Conservation (phyloP, 202 grass and related monocot genomes). For the Zizania palustris region DNA sequence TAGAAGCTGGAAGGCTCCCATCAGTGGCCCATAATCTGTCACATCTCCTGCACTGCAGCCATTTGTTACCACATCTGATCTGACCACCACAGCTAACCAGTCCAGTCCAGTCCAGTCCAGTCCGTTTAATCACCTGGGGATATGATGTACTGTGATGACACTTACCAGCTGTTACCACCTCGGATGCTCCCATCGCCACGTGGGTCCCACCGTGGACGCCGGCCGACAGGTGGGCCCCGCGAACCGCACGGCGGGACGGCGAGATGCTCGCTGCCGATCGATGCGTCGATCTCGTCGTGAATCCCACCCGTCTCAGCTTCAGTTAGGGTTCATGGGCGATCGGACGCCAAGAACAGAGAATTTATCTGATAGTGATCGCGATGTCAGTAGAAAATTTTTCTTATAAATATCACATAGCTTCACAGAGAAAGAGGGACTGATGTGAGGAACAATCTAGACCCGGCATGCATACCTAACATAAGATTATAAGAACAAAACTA, state of each 20-base stretch:
- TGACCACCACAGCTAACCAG: background rate
- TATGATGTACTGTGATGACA: background rate
- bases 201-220: background rate
- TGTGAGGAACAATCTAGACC: too few relatives aligned
- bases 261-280: background rate
- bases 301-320: background rate
- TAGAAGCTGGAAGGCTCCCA: background rate
- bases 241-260: background rate
- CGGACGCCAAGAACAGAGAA: background rate
- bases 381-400: too few relatives aligned
- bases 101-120: too few relatives aligned
- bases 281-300: background rate
- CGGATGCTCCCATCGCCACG: constrained; percentile 13
- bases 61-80: background rate
- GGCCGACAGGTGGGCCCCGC: constrained; percentile 4
- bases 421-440: too few relatives aligned
- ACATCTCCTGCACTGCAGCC: background rate
- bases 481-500: too few relatives aligned
- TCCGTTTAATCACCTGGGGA: background rate
- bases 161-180: background rate
- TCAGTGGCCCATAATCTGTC: background rate
- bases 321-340: background rate
- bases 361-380: too few relatives aligned
- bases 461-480: too few relatives aligned
- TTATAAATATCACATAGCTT: too few relatives aligned